A percentile compares a stretch with the other conserved stretches of the same genome.
Conservation (phyloP, 495 filamentous ascomycete species). For the Trichoderma reesei region DNA sequence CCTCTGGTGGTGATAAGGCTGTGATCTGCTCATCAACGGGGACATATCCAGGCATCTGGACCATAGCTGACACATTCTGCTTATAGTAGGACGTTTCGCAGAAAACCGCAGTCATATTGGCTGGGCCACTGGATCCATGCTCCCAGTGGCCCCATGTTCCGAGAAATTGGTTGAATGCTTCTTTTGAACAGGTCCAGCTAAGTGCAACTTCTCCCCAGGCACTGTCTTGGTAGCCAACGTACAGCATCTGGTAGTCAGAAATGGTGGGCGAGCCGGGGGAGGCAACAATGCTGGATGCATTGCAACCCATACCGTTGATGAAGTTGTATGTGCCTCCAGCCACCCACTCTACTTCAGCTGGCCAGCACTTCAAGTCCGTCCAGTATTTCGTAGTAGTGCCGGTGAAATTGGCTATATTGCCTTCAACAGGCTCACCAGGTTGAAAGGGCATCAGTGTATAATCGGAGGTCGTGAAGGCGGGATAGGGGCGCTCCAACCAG, state of each 20-base stretch:
- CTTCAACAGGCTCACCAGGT: not conserved
- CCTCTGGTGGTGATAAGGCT: constrained; percentile 12
- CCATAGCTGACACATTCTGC: constrained; percentile 23
- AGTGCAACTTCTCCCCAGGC: no score
- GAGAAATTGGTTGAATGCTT: not conserved
- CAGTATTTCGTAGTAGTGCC: constrained; percentile 22
- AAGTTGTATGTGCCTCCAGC: constrained; percentile 18
- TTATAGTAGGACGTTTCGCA: constrained; percentile 31
- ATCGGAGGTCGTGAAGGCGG: constrained; percentile 28
- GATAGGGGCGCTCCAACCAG: constrained; percentile 30
- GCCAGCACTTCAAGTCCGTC: constrained; percentile 28
- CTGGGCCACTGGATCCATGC: no score
- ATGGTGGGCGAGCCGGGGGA: not conserved
- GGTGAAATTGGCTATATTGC: constrained; percentile 20
- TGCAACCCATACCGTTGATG: no score
- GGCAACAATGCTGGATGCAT: constrained; percentile 12
- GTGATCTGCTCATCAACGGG: not conserved
- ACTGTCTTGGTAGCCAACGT: no score
- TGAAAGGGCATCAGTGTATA: constrained; percentile 30
- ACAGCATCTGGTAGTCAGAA: no score
- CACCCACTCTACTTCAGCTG: constrained; percentile 17
- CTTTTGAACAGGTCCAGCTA: no score
- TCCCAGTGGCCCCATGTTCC: no score
- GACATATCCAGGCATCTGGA: constrained; percentile 14
- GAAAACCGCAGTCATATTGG: constrained; percentile 25